These are phyloP conservation scores for Fusarium sp. DNA, from an alignment of 2,329 filamentous ascomycete species.

Conservation along the genomic window DNA sequence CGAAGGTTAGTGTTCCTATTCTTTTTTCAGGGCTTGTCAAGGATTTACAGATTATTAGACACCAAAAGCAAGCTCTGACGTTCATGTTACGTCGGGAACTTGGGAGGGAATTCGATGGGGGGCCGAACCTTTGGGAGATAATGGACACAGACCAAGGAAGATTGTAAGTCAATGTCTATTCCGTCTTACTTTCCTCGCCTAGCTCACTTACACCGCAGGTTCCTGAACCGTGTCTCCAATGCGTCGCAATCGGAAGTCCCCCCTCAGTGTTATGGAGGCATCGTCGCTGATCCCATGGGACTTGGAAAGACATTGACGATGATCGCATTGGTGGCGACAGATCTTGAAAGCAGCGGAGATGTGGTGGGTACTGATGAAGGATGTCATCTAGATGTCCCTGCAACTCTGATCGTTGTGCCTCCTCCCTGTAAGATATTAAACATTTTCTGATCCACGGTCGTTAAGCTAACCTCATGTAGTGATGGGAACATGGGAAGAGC, in stretches of 20 bases:
- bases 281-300: conserved; percentile 62
- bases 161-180: conserved; percentile 27
- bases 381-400: not conserved
- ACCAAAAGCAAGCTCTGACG: conserved; percentile 58
- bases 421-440: conserved; percentile 47
- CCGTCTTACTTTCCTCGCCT: too few relatives aligned
- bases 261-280: conserved; percentile 55
- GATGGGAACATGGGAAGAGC: conserved; percentile 55
- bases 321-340: conserved; percentile 54
- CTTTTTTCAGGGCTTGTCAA: accelerated
- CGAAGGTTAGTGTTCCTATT: conserved; percentile 34
- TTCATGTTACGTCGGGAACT: conserved; percentile 56
- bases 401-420: conserved; percentile 55
- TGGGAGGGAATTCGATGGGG: conserved; percentile 50
- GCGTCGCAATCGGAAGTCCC: conserved; percentile 49
- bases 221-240: conserved; percentile 51
- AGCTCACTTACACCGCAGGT: conserved; percentile 39
- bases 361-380: not conserved
- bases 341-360: not conserved
- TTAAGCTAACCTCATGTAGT: conserved; percentile 44
- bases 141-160: conserved; percentile 32
- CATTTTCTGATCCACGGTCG: accelerated
- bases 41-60: conserved; percentile 44
- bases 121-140: conserved; percentile 52
- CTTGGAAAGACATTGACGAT: conserved; percentile 60